phyloP scores from a whole-genome alignment of 495 filamentous ascomycete species.

The Penicillium longicatenatum region DNA sequence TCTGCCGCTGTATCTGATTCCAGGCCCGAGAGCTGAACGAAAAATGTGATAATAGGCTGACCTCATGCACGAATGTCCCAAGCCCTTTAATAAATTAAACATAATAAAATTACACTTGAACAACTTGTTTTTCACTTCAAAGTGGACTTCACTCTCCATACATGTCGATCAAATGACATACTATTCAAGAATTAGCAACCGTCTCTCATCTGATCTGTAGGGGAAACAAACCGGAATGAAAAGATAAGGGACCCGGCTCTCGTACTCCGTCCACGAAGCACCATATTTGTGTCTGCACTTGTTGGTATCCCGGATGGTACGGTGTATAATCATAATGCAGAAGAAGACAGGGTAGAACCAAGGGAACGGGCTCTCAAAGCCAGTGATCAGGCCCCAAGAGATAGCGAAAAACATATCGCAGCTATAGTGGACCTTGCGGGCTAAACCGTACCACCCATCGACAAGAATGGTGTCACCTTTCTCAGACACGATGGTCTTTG shows the following conservation, averaged over 20 bases:
- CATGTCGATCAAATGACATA: neutral
- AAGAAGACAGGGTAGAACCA: slow-evolving; percentile 98
- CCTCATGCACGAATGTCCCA: no score
- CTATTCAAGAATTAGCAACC: neutral
- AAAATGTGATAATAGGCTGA: no score
- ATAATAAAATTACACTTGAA: no score
- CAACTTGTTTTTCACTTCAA: no score
- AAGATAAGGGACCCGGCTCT: slow-evolving; percentile 79
- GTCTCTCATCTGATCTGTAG: neutral
- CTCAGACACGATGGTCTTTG: slow-evolving; percentile 71
- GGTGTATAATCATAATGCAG: slow-evolving; percentile 82
- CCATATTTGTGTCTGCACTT: slow-evolving; percentile 86
- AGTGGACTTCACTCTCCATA: neutral
- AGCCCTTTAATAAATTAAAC: no score
- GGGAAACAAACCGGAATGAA: slow-evolving; percentile 89
- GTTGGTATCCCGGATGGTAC: slow-evolving; percentile 77
- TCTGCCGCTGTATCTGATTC: no score
- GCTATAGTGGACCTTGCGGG: slow-evolving; percentile 89
- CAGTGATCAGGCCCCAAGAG: slow-evolving; percentile 63
- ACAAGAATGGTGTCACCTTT: slow-evolving; percentile 79
- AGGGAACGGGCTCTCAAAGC: slow-evolving; percentile 64
- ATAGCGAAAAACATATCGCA: slow-evolving; percentile 83
- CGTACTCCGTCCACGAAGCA: slow-evolving; percentile 87
- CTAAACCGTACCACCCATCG: slow-evolving; percentile 88
- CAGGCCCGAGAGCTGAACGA: no score